Conservation (phyloP, 202 grass and related monocot species). For the Panicum virgatum region DNA sequence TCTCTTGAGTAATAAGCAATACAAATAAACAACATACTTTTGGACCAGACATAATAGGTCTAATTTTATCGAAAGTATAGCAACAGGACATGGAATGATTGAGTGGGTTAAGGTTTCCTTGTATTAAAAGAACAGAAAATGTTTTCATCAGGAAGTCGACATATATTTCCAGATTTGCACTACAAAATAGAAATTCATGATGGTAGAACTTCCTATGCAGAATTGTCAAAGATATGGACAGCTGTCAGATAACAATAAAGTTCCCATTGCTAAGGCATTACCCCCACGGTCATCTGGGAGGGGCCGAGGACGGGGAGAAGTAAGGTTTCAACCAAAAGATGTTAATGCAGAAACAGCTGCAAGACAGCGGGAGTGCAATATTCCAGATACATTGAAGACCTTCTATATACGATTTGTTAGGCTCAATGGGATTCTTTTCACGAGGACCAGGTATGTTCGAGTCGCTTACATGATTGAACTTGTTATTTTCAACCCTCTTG, state of each 20-base stretch:
- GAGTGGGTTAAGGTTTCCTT: neutral
- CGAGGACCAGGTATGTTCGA: slow-evolving; percentile 58
- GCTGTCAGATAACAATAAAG: slow-evolving; percentile 52
- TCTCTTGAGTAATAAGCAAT: neutral
- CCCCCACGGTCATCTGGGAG: slow-evolving; percentile 46
- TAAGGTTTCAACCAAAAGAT: slow-evolving; percentile 55
- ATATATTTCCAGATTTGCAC: neutral
- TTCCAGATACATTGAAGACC: slow-evolving; percentile 58
- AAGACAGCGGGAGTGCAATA: slow-evolving; percentile 45
- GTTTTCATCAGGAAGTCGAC: neutral
- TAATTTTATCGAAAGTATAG: neutral
- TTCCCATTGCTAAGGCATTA: slow-evolving; percentile 28
- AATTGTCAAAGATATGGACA: slow-evolving; percentile 64
- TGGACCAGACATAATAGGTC: neutral
- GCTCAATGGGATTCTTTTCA: slow-evolving; percentile 87
- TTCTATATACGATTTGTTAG: slow-evolving; percentile 77
- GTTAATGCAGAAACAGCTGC: slow-evolving; percentile 35
- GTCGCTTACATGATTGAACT: neutral
- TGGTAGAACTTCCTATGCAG: slow-evolving; percentile 40
- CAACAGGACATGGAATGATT: neutral
- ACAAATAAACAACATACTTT: neutral
- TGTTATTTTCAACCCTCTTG: neutral
- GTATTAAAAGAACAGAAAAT: neutral
- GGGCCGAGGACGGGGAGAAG: slow-evolving; percentile 59
- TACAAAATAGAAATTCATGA: neutral